These are phyloP conservation scores for Strigomonas oncopelti DNA, from an alignment of 208 protist genomes.

Conservation along the genomic window DNA sequence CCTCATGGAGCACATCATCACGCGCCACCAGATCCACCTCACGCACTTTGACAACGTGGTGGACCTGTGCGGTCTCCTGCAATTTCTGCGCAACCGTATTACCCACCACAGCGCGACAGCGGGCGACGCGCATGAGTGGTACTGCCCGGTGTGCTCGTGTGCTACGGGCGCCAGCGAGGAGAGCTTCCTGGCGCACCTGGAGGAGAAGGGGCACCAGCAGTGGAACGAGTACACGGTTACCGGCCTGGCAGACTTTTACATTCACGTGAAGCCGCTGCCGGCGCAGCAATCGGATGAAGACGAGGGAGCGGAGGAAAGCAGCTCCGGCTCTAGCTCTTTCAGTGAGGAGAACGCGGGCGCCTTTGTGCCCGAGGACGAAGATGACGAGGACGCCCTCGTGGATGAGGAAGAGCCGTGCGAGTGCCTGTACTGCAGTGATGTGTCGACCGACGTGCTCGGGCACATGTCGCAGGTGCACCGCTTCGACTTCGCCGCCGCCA, in stretches of 20 bases:
- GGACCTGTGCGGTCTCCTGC: constrained; percentile 46
- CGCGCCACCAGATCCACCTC: constrained; percentile 34
- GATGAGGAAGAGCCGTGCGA: constrained; percentile 52
- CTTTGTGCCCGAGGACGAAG: constrained; percentile 25
- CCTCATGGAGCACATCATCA: constrained; percentile 56
- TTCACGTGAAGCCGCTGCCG: constrained; percentile 13
- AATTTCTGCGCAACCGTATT: constrained; percentile 20
- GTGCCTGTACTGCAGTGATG: constrained; percentile 62
- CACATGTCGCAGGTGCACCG: constrained; percentile 53
- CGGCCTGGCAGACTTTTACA: constrained; percentile 33
- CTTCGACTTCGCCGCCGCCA: constrained; percentile 48
- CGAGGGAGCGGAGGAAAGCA: neutral
- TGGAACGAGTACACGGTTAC: constrained; percentile 60
- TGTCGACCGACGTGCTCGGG: constrained; percentile 32
- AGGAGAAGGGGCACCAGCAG: constrained; percentile 19
- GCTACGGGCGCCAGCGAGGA: constrained; percentile 9
- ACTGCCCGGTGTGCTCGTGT: constrained; percentile 56
- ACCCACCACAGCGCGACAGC: neutral
- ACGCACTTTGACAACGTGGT: constrained; percentile 57
- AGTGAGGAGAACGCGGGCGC: constrained; percentile 18
- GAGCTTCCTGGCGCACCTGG: constrained; percentile 20
- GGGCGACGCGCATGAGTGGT: constrained; percentile 7
- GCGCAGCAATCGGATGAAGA: too few relatives aligned
- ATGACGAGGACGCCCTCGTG: constrained; percentile 42
- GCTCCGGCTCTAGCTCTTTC: neutral